Evolutionary conservation across 2,329 filamentous ascomycete genomes (phyloP).

Genomic region (Emmonsiellopsis sp.): DNA sequence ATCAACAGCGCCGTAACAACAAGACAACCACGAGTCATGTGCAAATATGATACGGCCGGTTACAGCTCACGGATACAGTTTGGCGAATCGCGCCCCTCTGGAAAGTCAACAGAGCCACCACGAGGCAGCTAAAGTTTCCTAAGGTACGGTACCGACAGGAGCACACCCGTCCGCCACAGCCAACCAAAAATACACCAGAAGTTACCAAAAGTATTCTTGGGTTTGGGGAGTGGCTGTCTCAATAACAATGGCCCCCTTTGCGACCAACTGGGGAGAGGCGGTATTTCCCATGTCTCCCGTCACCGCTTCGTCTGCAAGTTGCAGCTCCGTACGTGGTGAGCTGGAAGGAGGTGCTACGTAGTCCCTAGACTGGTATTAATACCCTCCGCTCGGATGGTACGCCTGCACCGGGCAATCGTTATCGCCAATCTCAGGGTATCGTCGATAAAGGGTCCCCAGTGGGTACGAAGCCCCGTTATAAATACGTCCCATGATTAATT

Average conservation of each 20-base stretch:
- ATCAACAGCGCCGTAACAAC: neutral
- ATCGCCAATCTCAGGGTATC: neutral
- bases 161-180: neutral
- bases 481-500: neutral
- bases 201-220: neutral
- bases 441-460: neutral
- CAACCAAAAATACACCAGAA: neutral
- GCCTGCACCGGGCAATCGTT: neutral
- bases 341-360: neutral
- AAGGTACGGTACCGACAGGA: neutral
- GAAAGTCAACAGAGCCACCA: neutral
- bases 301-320: neutral
- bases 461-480: neutral
- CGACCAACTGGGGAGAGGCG: neutral
- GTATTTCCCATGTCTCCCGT: neutral
- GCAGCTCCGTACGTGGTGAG: neutral
- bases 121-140: conserved; percentile 4
- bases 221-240: neutral
- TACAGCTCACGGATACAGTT: neutral
- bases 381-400: no score
- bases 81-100: neutral
- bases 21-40: conserved; percentile 3
- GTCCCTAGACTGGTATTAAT: neutral
- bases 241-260: neutral
- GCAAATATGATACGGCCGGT: neutral